These are phyloP conservation scores for Podila epigama DNA, from an alignment of 192 early-diverging fungal genomes.

Conservation along the genomic window DNA sequence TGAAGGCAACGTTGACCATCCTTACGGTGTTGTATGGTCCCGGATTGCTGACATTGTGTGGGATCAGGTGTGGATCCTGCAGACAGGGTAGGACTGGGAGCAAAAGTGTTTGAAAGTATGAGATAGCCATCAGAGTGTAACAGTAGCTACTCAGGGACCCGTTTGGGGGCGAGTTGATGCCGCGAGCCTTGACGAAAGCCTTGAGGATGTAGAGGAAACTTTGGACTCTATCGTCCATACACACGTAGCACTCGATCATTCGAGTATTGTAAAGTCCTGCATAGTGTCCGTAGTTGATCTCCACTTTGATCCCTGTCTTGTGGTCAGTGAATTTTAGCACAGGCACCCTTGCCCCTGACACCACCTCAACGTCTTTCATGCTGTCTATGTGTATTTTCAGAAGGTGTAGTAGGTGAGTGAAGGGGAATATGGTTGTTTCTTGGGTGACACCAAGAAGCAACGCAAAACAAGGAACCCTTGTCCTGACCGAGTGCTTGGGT, in stretches of 20 bases:
- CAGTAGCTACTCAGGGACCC: slow-evolving; percentile 43
- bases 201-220: slow-evolving; percentile 39
- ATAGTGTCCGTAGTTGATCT: slow-evolving; percentile 43
- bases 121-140: slow-evolving; percentile 45
- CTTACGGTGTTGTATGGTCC: slow-evolving; percentile 20
- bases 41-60: slow-evolving; percentile 38
- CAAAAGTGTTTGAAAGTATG: slow-evolving; percentile 32
- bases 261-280: slow-evolving; percentile 44
- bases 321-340: slow-evolving; percentile 45
- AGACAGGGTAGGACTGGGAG: slow-evolving; percentile 28
- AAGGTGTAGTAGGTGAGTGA: neutral
- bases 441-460: neutral
- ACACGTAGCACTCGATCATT: slow-evolving; percentile 37
- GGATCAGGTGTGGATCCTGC: slow-evolving; percentile 46
- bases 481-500: no score
- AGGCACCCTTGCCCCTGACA: slow-evolving; percentile 25
- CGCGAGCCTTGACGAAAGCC: slow-evolving; percentile 42
- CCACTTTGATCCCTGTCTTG: slow-evolving; percentile 40
- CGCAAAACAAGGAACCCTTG: no score
- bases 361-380: slow-evolving; percentile 47
- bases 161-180: slow-evolving; percentile 26
- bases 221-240: slow-evolving; percentile 35
- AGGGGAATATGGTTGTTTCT: neutral
- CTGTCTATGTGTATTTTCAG: slow-evolving; percentile 13
- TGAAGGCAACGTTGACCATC: slow-evolving; percentile 43